Evolutionary conservation across 345 rosid genomes (phyloP), one percentile per base, ranked within the genome.

Genomic region (Pugionium dolabratum): DNA sequence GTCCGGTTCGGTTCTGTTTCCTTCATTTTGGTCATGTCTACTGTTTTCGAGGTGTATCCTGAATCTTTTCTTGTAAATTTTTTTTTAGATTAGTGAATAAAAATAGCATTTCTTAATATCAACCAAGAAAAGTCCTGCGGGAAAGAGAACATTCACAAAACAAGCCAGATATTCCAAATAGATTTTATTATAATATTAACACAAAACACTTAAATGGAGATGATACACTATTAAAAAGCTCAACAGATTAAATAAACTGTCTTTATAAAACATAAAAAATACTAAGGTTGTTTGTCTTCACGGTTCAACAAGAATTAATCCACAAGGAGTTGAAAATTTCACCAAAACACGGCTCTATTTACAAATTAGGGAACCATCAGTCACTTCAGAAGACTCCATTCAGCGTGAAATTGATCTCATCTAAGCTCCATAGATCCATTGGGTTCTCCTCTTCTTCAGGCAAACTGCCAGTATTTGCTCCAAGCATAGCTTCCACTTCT

Each of bases 351-450:
- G 64, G 71, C 75, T 63, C 58, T 69, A 75, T 75, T 29, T 64
- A 75, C 75, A 75, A 48, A 40, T 51, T 26, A 63, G 4, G 45
- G 45, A 55, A 58, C 59, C 62, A 44, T 56, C 59, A 37, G 45
- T 62, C 70, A 54, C 70, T 76, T 86, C 79, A 85, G 76, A 80
- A 87, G 68, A 64, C 86, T 37, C 77, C 88, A 51, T 80, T 90
- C 26, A 57, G 68, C 62, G 82, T 44, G 36, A 75, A 31, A 26
- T 84, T 73, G 72, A 88, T 54, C 44, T 95, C 95, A 43, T 84
- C 97, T 26, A 91, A 87, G 81, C 80, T 80, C 99, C 99, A 95
- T 27, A 91, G 80, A 39, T 85, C 91, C 85, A 84, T 53, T 2
- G 79, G 46, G 64, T 82, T 84, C 66, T 68, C 88, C 49, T 70